These are phyloP conservation scores for Claviceps lovelessii DNA, from an alignment of 2,329 filamentous ascomycete species.

Conservation along the genomic window DNA sequence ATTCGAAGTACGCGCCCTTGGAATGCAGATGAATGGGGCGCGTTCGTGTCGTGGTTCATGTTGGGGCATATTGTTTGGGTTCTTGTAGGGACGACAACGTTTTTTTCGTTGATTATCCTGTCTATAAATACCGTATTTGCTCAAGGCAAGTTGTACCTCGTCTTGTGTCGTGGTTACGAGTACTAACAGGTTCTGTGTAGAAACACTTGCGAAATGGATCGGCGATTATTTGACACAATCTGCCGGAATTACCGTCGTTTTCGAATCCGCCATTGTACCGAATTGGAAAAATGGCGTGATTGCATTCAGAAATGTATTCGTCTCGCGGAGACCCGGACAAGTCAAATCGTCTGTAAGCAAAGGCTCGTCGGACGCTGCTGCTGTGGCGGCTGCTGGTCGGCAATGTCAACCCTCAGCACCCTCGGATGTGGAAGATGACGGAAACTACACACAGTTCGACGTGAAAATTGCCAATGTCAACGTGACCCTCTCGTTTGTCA, in stretches of 20 bases:
- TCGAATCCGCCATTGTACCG: slow-evolving; percentile 94
- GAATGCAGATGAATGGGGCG: slow-evolving; percentile 91
- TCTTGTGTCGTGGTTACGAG: background rate
- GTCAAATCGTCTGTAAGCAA: slow-evolving; percentile 73
- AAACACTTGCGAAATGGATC: slow-evolving; percentile 84
- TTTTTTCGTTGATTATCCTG: slow-evolving; percentile 82
- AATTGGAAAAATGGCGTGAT: slow-evolving; percentile 94
- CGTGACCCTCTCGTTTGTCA: slow-evolving; percentile 90
- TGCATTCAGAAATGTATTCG: slow-evolving; percentile 90
- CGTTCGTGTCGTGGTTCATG: slow-evolving; percentile 86
- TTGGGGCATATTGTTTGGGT: slow-evolving; percentile 91
- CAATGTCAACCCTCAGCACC: slow-evolving; percentile 24
- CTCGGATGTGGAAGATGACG: slow-evolving; percentile 51
- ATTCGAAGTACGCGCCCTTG: slow-evolving; percentile 88
- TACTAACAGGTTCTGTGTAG: slow-evolving; percentile 28
- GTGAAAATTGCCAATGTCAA: slow-evolving; percentile 90
- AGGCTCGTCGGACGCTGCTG: slow-evolving; percentile 77
- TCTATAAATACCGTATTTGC: slow-evolving; percentile 93
- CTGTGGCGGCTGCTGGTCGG: slow-evolving; percentile 63
- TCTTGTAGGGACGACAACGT: slow-evolving; percentile 91
- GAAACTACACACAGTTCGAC: slow-evolving; percentile 96
- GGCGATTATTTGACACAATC: slow-evolving; percentile 93
- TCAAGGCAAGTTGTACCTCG: slow-evolving; percentile 47
- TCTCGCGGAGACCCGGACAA: slow-evolving; percentile 80
- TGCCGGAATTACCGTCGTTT: slow-evolving; percentile 83